A percentile compares a stretch with the other conserved stretches of the same genome.
Conservation (phyloP, 169 alveolate species). For the Cryptosporidium andersoni region DNA sequence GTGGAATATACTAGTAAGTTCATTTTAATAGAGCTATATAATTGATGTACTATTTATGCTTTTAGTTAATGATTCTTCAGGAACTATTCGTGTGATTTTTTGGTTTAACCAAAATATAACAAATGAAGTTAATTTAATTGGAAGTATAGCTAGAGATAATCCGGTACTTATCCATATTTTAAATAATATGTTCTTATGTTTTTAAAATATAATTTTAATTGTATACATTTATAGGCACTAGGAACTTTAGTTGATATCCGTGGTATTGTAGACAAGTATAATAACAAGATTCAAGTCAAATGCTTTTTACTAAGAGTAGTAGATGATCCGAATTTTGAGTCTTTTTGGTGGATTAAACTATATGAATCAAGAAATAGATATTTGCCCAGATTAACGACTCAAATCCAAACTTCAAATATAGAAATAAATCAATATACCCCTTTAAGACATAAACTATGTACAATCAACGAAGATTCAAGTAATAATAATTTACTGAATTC, state of each 20-base stretch:
- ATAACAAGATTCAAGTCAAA: conserved; percentile 42
- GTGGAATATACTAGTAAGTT: conserved; percentile 54
- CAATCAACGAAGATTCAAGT: too few species aligned
- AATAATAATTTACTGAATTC: too few species aligned
- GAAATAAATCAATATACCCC: too few species aligned
- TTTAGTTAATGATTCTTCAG: conserved; percentile 66
- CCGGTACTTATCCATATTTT: conserved; percentile 20
- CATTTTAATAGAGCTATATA: background rate
- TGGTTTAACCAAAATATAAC: conserved; percentile 29
- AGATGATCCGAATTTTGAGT: conserved; percentile 15
- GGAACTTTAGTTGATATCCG: conserved; percentile 52
- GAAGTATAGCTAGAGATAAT: conserved; percentile 19
- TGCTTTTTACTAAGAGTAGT: conserved; percentile 8
- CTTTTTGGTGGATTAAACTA: conserved; percentile 54
- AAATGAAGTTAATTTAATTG: conserved; percentile 7
- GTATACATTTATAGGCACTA: background rate
- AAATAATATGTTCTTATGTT: background rate
- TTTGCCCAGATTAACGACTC: background rate
- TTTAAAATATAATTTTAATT: background rate
- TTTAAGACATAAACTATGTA: too few species aligned
- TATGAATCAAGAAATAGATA: conserved; percentile 1
- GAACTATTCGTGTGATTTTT: conserved; percentile 27
- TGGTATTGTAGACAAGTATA: conserved; percentile 40
- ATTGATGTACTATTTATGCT: background rate
- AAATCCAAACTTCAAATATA: background rate